Base-by-base conservation (phyloP, 768 basidiomycete genomes). In the Melanogaster broomeanus region DNA sequence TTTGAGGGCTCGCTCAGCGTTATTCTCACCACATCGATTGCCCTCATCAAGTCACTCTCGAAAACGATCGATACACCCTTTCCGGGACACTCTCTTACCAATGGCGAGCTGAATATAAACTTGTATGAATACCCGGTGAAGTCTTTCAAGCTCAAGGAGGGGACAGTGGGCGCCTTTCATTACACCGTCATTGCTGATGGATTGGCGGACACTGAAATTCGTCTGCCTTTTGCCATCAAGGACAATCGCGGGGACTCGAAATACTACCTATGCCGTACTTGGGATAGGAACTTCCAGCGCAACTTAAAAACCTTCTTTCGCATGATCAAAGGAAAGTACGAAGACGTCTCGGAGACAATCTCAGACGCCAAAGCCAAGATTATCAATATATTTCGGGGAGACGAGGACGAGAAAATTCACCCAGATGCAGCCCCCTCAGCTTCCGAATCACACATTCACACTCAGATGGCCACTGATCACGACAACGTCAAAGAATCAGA, bases 251-350 rank as follows among this genome's bases (percentile, higher is more conserved):
- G 51, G 10, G 13, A 56, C n/a, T n/a, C n/a, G n/a, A n/a, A n/a
- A 9, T 61, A 58, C 41, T 59, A 55, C 41, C 21, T 65, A 9
- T 66, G 64, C 25, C 59, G 63, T n/a, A 33, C 44, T 3, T 66
- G 64, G 64, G 46, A 53, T 28, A 54, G 43, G 46, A 39, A 45
- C 18, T 41, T 62, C 3, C 39, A 42, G 0, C 59, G 49, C 16
- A 53, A 56, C 42, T 58, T 64, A 21, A 46, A 49, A 4, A 52
- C 64, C 21, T 34, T 64, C 2, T 21, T 52, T 18, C 59, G 59
- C 10, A n/a, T 64, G n/a, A 35, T 61, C 10, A 30, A 52, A n/a
- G 61, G 61, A n/a, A 19, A 43, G 6, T 22, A 50, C 1, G 27
- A 49, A 30, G 56, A 65, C 2, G 3, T 10, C 0, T 42, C 18